Conservation (phyloP, 139 green algal genomes). For the Picochlorum costavermella region DNA sequence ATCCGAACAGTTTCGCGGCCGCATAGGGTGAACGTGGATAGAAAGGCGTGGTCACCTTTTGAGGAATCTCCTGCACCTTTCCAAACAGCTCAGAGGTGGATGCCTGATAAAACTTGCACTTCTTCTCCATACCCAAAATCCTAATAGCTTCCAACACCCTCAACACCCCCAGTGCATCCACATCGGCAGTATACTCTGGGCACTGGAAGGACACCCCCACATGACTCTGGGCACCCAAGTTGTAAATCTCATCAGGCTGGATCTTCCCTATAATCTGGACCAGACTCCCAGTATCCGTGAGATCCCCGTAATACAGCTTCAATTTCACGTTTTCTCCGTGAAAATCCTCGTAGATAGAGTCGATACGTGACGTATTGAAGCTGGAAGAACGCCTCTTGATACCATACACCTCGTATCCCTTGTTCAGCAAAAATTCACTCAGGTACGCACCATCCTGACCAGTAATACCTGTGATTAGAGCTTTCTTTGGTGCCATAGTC, state of each 20-base stretch:
- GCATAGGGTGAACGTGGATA: slow-evolving; percentile 68
- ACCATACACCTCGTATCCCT: slow-evolving; percentile 66
- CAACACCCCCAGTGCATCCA: slow-evolving; percentile 41
- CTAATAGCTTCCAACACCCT: slow-evolving; percentile 61
- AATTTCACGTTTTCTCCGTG: slow-evolving; percentile 18
- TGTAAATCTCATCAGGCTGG: slow-evolving; percentile 66
- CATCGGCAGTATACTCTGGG: slow-evolving; percentile 62
- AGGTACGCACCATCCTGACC: slow-evolving; percentile 55
- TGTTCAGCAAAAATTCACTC: slow-evolving; percentile 55
- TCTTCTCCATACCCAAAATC: slow-evolving; percentile 31
- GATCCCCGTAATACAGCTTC: slow-evolving; percentile 55
- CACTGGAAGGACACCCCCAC: slow-evolving; percentile 67
- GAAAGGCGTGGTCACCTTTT: slow-evolving; percentile 60
- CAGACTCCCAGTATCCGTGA: slow-evolving; percentile 43
- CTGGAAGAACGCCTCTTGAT: slow-evolving; percentile 46
- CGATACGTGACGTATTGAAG: slow-evolving; percentile 53
- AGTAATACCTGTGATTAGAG: slow-evolving; percentile 60
- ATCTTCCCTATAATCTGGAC: slow-evolving; percentile 26
- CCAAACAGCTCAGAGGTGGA: slow-evolving; percentile 72
- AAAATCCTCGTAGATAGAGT: slow-evolving; percentile 41
- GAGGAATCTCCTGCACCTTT: slow-evolving; percentile 60
- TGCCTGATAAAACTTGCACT: slow-evolving; percentile 59
- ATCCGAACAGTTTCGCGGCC: slow-evolving; percentile 65
- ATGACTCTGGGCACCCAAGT: slow-evolving; percentile 67
- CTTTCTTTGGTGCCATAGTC: slow-evolving; percentile 19